These are phyloP conservation scores for Fusarium sp. DNA, from an alignment of 2,329 filamentous ascomycete species.

Conservation along the genomic window DNA sequence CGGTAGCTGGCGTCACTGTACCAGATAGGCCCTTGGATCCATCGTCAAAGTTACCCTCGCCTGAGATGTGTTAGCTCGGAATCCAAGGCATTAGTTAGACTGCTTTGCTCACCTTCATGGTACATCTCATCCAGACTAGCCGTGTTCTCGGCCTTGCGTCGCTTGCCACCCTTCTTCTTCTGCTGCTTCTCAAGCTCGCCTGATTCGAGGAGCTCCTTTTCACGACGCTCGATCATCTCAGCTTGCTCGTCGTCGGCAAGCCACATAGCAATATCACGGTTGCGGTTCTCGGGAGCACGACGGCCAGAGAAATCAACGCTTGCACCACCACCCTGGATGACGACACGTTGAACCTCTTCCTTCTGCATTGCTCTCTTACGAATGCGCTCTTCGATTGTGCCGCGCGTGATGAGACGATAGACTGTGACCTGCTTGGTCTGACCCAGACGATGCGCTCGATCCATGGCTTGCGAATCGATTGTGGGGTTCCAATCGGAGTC, in stretches of 20 bases:
- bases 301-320: conserved; percentile 97
- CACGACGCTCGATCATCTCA: conserved; percentile 89
- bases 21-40: conserved; percentile 67
- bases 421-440: conserved; percentile 97
- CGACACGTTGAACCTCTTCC: conserved; percentile 97
- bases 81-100: neutral
- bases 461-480: conserved; percentile 98
- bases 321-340: conserved; percentile 89
- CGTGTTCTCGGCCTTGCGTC: conserved; percentile 61
- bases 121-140: conserved; percentile 96
- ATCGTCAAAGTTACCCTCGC: conserved; percentile 96
- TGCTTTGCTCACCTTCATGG: conserved; percentile 82
- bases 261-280: conserved; percentile 99
- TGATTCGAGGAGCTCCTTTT: conserved; percentile 82
- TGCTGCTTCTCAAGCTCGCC: conserved; percentile 71
- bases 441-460: conserved; percentile 95
- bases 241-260: conserved; percentile 96
- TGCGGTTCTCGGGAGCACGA: conserved; percentile 85
- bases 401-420: conserved; percentile 94
- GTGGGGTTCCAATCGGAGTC: conserved; percentile 99
- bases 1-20: conserved; percentile 80
- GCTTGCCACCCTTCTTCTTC: conserved; percentile 67
- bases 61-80: conserved; percentile 57
- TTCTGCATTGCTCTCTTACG: conserved; percentile 96
- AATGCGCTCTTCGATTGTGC: conserved; percentile 97